A percentile compares a stretch with the other conserved stretches of the same genome.
These are phyloP conservation scores for Butyriboletus loyo DNA, from an alignment of 768 basidiomycete species.

Conservation along the genomic window DNA sequence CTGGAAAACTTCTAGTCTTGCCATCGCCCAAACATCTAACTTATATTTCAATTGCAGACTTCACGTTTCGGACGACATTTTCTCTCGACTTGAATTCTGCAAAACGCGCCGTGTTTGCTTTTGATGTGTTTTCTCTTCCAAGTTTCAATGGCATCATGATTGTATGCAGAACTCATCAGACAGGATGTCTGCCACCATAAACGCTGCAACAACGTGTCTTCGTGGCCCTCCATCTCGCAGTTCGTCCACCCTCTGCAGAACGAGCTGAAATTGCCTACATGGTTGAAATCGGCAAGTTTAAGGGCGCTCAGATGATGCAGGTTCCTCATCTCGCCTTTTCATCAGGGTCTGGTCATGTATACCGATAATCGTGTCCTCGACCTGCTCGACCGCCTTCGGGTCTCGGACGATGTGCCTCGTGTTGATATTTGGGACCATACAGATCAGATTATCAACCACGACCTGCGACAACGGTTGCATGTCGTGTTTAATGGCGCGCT, in stretches of 20 bases:
- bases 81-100: too few relatives aligned
- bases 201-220: not conserved
- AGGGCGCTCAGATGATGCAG: not conserved
- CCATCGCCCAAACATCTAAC: too few relatives aligned
- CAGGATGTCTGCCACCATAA: not conserved
- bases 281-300: slow-evolving; percentile 1
- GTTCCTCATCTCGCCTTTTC: not conserved
- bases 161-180: not conserved
- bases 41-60: too few relatives aligned
- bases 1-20: too few relatives aligned
- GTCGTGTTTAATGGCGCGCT: not conserved
- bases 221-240: not conserved
- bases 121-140: too few relatives aligned
- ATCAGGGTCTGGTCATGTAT: not conserved
- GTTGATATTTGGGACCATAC: not conserved
- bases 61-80: too few relatives aligned
- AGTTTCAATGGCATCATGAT: too few relatives aligned
- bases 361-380: not conserved
- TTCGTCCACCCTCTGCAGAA: not conserved
- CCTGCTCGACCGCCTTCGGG: not conserved
- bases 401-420: not conserved
- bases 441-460: not conserved
- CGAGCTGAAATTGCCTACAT: not conserved
- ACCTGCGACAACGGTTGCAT: not conserved
- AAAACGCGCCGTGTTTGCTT: too few relatives aligned